Evolutionary conservation across 805 yeast species (phyloP).

Genomic region (Millerozyma acaciae): DNA sequence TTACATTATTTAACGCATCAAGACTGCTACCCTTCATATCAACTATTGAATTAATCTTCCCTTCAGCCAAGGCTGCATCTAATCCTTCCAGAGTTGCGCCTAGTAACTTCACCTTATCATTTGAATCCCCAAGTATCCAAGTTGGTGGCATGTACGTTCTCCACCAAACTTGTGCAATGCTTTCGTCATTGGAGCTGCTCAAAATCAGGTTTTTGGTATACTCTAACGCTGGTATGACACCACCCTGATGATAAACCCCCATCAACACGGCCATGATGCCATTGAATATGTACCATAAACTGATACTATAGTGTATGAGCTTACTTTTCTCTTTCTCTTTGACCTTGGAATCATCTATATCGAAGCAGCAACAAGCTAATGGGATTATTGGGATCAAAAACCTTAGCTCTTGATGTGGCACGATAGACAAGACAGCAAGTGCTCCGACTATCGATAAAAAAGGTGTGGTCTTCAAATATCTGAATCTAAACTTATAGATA

Average conservation of each 20-base stretch:
- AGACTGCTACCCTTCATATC: conserved; percentile 47
- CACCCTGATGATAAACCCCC: conserved; percentile 90
- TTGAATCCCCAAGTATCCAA: conserved; percentile 57
- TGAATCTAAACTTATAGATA: conserved; percentile 29
- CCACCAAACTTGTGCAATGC: conserved; percentile 73
- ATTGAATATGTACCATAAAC: conserved; percentile 65
- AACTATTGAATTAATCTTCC: conserved; percentile 10
- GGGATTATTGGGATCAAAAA: conserved; percentile 81
- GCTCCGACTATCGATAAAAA: conserved; percentile 63
- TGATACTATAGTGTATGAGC: conserved; percentile 20
- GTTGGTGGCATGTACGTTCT: conserved; percentile 91
- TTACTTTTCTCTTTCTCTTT: conserved; percentile 1
- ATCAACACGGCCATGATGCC: conserved; percentile 52
- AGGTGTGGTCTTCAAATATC: conserved; percentile 49
- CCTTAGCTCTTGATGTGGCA: conserved; percentile 94
- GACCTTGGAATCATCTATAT: conserved; percentile 25
- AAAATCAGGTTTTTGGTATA: conserved; percentile 23
- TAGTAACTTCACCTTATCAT: conserved; percentile 12
- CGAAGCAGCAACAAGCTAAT: conserved; percentile 55
- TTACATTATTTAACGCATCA: conserved; percentile 22
- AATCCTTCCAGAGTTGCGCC: conserved; percentile 11
- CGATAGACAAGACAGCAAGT: conserved; percentile 52
- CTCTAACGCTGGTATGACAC: conserved; percentile 66
- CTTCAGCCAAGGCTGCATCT: conserved; percentile 1
- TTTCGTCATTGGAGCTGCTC: conserved; percentile 4